A percentile compares a stretch with the other conserved stretches of the same genome.
Conservation (phyloP, 805 yeast species). For the Brettanomyces anomalus region DNA sequence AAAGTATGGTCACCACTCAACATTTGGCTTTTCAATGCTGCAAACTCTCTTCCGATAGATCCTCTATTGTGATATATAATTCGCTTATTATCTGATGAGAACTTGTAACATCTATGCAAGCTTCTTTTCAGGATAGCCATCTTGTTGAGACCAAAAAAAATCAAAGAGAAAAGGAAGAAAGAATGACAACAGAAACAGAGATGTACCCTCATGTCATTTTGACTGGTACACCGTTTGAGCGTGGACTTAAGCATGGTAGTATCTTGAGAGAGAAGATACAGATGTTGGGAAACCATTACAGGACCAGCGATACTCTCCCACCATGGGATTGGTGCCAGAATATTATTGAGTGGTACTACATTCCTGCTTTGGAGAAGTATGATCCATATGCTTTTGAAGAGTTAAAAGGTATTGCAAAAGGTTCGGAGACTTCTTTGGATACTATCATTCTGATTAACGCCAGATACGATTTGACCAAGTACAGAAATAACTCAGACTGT, state of each 20-base stretch:
- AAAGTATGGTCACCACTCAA: too few relatives aligned
- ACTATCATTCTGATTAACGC: constrained; percentile 6
- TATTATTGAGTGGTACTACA: constrained; percentile 6
- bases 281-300: constrained; percentile 6
- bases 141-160: too few relatives aligned
- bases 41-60: too few relatives aligned
- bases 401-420: constrained; percentile 6
- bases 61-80: too few relatives aligned
- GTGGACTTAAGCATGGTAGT: constrained; percentile 5
- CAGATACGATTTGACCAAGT: constrained; percentile 8
- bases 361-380: constrained; percentile 6
- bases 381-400: constrained; percentile 6
- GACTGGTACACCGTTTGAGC: constrained; percentile 3
- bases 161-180: too few relatives aligned
- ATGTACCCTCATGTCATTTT: neutral
- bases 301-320: constrained; percentile 5
- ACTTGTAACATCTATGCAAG: too few relatives aligned
- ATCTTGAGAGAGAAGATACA: constrained; percentile 3
- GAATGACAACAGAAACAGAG: neutral
- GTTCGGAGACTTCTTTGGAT: constrained; percentile 5
- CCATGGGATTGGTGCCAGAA: constrained; percentile 8
- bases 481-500: constrained; percentile 5
- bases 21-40: too few relatives aligned
- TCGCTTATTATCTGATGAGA: too few relatives aligned
- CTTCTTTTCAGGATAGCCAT: too few relatives aligned